Conservation (phyloP, 495 filamentous ascomycete species). For the Neurospora cerealis region DNA sequence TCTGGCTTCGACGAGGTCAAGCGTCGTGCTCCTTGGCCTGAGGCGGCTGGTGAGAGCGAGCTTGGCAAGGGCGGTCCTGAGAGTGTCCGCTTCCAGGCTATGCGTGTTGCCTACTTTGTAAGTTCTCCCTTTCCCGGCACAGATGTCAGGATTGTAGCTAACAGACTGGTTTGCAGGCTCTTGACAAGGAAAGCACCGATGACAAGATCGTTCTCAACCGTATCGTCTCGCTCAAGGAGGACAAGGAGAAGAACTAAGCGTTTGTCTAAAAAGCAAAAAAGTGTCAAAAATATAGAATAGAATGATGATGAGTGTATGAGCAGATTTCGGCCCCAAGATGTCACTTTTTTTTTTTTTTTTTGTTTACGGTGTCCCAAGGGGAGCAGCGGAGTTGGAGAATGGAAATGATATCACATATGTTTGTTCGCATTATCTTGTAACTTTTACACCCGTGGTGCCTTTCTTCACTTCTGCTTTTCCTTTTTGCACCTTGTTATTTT, state of each 20-base stretch:
- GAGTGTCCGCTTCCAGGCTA: slow-evolving; percentile 82
- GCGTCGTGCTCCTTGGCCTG: slow-evolving; percentile 71
- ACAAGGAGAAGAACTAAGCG: slow-evolving; percentile 53
- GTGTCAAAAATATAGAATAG: neutral
- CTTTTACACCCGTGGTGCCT: no score
- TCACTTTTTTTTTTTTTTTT: neutral
- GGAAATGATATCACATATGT: no score
- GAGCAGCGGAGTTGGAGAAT: neutral
- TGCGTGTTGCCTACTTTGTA: slow-evolving; percentile 81
- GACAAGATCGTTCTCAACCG: slow-evolving; percentile 78
- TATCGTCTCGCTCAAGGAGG: slow-evolving; percentile 90
- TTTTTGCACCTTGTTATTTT: no score
- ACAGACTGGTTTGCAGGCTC: slow-evolving; percentile 20
- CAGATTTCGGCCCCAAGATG: neutral
- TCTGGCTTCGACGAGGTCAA: slow-evolving; percentile 72
- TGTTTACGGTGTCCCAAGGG: neutral
- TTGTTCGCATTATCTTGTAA: no score
- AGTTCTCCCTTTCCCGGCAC: slow-evolving; percentile 3
- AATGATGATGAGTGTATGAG: neutral
- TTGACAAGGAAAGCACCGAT: slow-evolving; percentile 72
- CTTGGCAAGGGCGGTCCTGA: slow-evolving; percentile 51
- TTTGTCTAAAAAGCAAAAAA: neutral
- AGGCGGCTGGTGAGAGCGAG: slow-evolving; percentile 54
- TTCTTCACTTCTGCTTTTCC: no score
- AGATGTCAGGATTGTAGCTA: slow-evolving; percentile 6